Base-by-base conservation (phyloP, 2,329 filamentous ascomycete species). In the Alternaria tenuissima region DNA sequence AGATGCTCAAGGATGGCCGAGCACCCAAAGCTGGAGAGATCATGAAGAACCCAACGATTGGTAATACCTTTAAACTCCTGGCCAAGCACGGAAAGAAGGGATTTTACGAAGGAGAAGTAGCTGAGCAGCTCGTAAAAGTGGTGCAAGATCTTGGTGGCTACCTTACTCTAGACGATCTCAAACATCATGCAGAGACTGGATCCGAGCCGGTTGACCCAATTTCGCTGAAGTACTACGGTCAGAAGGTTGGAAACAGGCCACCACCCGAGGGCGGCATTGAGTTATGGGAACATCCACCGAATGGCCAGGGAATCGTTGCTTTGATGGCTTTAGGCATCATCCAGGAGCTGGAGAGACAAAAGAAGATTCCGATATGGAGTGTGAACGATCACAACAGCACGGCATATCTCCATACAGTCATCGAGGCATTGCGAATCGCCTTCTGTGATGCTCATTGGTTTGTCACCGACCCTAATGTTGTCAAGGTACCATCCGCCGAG, bases 221-320 rank as follows among this genome's bases (percentile, higher is more conserved):
- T 67, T 94, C 91, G 0, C 84, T 97, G 51, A 88, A 89, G 61
- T 94, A 94, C 78, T 85, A 82, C 0, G 90, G 91, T 8, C 90
- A 93, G 70, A 82, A 83, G 18, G 82, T 88, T 22, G 81, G 76
- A 2, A 79, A 84, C 53, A 79, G 76, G 0, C 83, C 32, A 16
- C 32, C 32, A 7, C 32, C 85, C 39, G 70, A 76, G 24, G 81
- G 84, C 12, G 88, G 88, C 9, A 85, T 97, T 42, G 89, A 96
- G 73, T 82, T 99, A 0, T 98, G 94, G 94, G 95, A 99, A 75
- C 94, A 98, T 75, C 94, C 94, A 36, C 95, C 95, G 8, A 98
- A 98, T 71, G 94, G 95, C 0, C 95, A 98, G 79, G 95, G 95
- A 2, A 94, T 98, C 65, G 92, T 98, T 2, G 95, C 95, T 0